Percentiles rank a stretch among this genome's conserved stretches.
These are phyloP conservation scores for Pseudomassariella vexata DNA, from an alignment of 2,329 filamentous ascomycete species.

Conservation along the genomic window DNA sequence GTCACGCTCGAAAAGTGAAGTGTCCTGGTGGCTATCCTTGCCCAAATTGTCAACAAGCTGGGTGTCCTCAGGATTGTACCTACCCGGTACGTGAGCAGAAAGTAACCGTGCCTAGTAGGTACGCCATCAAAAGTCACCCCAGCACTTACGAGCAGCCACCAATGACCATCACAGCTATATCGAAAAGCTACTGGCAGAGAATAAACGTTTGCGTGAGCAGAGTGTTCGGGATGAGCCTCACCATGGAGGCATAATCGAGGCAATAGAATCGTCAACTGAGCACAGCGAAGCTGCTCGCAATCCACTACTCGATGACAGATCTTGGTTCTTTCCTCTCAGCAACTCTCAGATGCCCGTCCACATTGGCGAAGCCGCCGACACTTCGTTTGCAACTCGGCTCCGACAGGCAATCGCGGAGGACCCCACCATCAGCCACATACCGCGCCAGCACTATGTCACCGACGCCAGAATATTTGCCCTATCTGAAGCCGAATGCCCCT, in stretches of 20 bases:
- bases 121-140: neutral
- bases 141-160: neutral
- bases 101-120: slow-evolving; percentile 21
- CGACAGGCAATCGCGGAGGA: slow-evolving; percentile 26
- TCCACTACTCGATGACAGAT: slow-evolving; percentile 15
- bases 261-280: neutral
- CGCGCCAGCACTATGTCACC: slow-evolving; percentile 25
- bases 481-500: slow-evolving; percentile 24
- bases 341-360: slow-evolving; percentile 26
- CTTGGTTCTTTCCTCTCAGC: slow-evolving; percentile 29
- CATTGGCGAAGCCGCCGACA: slow-evolving; percentile 29
- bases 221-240: neutral
- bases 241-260: slow-evolving; percentile 1
- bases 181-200: slow-evolving; percentile 27
- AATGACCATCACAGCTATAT: slow-evolving; percentile 19
- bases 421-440: slow-evolving; percentile 23
- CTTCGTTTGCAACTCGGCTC: slow-evolving; percentile 29
- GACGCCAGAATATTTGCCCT: slow-evolving; percentile 22
- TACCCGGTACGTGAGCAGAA: slow-evolving; percentile 23
- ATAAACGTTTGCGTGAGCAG: slow-evolving; percentile 20
- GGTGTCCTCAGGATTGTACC: slow-evolving; percentile 22
- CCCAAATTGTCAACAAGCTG: slow-evolving; percentile 23
- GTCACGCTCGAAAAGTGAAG: slow-evolving; percentile 26
- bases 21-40: slow-evolving; percentile 28
- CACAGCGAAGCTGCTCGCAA: slow-evolving; percentile 8